Base-by-base conservation (phyloP, 2,329 filamentous ascomycete species). In the Aspergillus sp. region DNA sequence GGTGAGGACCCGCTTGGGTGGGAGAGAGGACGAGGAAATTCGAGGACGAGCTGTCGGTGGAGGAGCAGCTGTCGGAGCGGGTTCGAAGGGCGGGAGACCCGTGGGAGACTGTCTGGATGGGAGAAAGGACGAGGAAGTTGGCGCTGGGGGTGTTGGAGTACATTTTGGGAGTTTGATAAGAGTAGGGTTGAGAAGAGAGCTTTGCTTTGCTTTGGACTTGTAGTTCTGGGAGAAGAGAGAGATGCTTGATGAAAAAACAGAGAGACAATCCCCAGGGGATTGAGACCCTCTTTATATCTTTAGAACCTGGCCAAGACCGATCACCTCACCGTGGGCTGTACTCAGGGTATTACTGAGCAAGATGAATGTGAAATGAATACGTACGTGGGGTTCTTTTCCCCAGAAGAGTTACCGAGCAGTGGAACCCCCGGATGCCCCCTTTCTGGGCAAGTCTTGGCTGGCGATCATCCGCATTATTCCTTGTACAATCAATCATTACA, bases 101-200 rank as follows among this genome's bases (percentile, higher is more conserved):
- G 33, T 54, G 55, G 1, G 57, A 57, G 9, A 48, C 48, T 45
- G 52, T 53, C 37, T 45, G 49, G 30, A 47, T 27, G 41, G 56
- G 56, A 43, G 58, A 61, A 46, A 62, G 59, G 30, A 66, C 57
- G 50, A 66, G 59, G 54, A 64, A 66, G 46, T 60, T 60, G 53
- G 52, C 48, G 49, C 59, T 55, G 47, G 62, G 53, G 47, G 62
- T 61, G 46, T 55, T 41, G 53, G 61, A 55, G 51, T 60, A 61
- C 63, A 66, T 66, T 51, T 49, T 64, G 54, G 39, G 41, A 17
- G 44, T 41, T 39, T 46, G 15, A 5, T 12, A 27, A 27, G 25
- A 27, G 25, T 12, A 42, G 15, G 25, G 12, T 10, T 12, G 7
- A 10, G 9, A 27, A 4, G 10, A 10, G 10, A 27, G 25, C 4